These are phyloP conservation scores for Athelia sp. DNA, from an alignment of 1,284 basidiomycete species.

Conservation along the genomic window DNA sequence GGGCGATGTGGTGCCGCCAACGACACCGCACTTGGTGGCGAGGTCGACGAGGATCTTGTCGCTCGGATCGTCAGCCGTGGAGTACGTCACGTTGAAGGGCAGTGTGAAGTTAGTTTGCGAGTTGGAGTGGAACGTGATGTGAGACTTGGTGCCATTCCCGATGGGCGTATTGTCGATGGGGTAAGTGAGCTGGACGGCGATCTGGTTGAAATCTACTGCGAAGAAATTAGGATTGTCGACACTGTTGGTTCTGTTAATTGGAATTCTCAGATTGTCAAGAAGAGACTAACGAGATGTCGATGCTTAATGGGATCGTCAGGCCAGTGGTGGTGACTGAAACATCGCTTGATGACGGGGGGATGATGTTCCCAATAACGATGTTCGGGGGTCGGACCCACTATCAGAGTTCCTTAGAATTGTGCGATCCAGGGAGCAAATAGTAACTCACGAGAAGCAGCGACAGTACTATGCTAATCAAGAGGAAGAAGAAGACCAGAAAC, in stretches of 20 bases:
- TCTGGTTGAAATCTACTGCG: constrained; percentile 62
- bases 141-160: constrained; percentile 61
- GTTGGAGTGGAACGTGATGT: constrained; percentile 63
- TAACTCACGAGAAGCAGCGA: constrained; percentile 64
- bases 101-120: constrained; percentile 74
- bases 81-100: constrained; percentile 77
- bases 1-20: constrained; percentile 38
- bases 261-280: constrained; percentile 41
- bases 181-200: constrained; percentile 72
- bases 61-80: constrained; percentile 53
- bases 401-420: constrained; percentile 5
- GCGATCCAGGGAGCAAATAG: neutral
- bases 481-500: constrained; percentile 55
- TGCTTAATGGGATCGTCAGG: neutral
- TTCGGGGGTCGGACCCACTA: constrained; percentile 82
- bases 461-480: constrained; percentile 67
- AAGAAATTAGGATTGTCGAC: constrained; percentile 89
- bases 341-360: constrained; percentile 13
- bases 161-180: constrained; percentile 65
- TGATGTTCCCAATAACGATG: constrained; percentile 50
- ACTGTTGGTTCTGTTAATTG: constrained; percentile 70
- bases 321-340: neutral
- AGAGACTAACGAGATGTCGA: constrained; percentile 16
- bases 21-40: constrained; percentile 62
- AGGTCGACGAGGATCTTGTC: constrained; percentile 61